A percentile compares a stretch with the other conserved stretches of the same genome.
Evolutionary conservation across 225 moss, liverwort and hornwort genomes (phyloP).

Genomic region (Physcomitrellopsis africana): DNA sequence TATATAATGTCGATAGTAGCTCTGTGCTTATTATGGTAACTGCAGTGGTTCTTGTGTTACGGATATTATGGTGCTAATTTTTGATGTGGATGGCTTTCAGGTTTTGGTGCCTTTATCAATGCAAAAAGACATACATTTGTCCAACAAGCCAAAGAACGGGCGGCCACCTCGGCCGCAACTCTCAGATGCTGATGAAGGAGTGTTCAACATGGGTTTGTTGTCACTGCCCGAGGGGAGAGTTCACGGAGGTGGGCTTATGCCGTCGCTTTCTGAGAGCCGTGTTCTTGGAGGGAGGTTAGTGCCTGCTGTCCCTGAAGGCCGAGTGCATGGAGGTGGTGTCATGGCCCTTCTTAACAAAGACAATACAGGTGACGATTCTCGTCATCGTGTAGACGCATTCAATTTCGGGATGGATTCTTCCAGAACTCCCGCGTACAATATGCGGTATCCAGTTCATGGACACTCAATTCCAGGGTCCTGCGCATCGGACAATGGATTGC

Average conservation of each 20-base stretch:
- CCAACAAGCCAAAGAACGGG: slow-evolving; percentile 52
- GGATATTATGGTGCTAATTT: no score
- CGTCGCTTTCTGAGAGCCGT: slow-evolving; percentile 54
- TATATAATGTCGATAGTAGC: no score
- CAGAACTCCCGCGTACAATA: slow-evolving; percentile 30
- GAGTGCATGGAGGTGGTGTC: slow-evolving; percentile 44
- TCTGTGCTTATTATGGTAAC: no score
- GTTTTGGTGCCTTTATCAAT: slow-evolving; percentile 94
- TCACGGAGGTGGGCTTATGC: slow-evolving; percentile 53
- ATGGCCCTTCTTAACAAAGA: slow-evolving; percentile 53
- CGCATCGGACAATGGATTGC: slow-evolving; percentile 56
- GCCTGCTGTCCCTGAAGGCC: slow-evolving; percentile 61
- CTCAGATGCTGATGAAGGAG: slow-evolving; percentile 76
- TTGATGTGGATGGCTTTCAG: slow-evolving; percentile 22
- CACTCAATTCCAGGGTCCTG: slow-evolving; percentile 47
- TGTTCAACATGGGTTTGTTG: slow-evolving; percentile 51
- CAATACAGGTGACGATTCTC: slow-evolving; percentile 18
- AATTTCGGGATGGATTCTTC: slow-evolving; percentile 44
- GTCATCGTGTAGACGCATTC: slow-evolving; percentile 35
- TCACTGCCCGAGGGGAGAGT: slow-evolving; percentile 75
- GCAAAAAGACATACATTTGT: slow-evolving; percentile 60
- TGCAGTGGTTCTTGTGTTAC: no score
- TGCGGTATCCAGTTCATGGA: slow-evolving; percentile 44
- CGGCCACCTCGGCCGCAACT: slow-evolving; percentile 79
- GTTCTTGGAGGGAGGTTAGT: slow-evolving; percentile 73